These are phyloP conservation scores for Colletotrichum sp. DNA, from an alignment of 2,329 filamentous ascomycete species.

Conservation along the genomic window DNA sequence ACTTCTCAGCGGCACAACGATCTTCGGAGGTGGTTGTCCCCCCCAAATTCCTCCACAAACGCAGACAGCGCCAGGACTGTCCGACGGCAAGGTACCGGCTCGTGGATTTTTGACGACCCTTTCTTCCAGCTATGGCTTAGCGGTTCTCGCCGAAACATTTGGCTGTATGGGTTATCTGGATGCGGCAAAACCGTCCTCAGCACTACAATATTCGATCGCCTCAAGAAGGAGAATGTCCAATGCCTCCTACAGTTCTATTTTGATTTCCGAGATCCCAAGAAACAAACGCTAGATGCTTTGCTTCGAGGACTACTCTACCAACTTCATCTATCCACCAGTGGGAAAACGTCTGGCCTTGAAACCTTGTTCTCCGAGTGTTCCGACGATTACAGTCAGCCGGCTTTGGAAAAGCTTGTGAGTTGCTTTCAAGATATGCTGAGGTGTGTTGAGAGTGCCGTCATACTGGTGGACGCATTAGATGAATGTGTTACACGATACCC, in stretches of 20 bases:
- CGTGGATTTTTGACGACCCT: not conserved
- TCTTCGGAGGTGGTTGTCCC: not conserved
- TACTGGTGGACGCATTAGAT: not conserved
- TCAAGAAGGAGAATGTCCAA: not conserved
- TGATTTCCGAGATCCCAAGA: not conserved
- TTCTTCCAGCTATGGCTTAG: not conserved
- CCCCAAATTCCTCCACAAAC: not conserved
- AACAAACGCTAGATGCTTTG: not conserved
- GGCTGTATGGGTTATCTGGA: not conserved
- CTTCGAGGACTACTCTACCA: not conserved
- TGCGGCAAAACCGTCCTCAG: not conserved
- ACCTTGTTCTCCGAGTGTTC: not conserved
- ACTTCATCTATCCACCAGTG: not conserved
- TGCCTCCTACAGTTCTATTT: not conserved
- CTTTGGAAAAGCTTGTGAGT: not conserved
- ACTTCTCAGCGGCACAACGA: too few species aligned
- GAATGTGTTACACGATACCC: not conserved
- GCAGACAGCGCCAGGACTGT: not conserved
- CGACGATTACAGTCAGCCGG: not conserved
- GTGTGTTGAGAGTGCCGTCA: not conserved
- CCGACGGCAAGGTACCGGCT: not conserved
- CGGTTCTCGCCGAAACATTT: not conserved
- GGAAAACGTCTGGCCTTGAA: not conserved
- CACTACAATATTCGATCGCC: not conserved
- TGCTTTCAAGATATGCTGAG: not conserved